Evolutionary conservation across 495 filamentous ascomycete species (phyloP).

Genomic region (Penicillium maclennaniae): DNA sequence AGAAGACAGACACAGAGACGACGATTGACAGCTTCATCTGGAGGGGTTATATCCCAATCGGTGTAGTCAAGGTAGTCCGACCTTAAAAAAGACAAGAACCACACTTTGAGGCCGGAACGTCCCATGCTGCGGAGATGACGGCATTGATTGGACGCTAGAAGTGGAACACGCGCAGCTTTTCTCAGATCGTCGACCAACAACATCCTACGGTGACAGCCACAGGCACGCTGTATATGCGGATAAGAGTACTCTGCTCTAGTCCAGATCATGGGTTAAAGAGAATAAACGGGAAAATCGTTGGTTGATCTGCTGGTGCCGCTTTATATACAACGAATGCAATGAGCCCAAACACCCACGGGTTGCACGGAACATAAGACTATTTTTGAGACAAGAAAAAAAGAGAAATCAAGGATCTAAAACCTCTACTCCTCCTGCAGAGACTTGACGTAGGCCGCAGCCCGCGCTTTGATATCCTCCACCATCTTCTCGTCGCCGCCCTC

Average conservation of each 20-base stretch:
- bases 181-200: constrained; percentile 5
- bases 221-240: neutral
- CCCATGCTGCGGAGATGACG: constrained; percentile 17
- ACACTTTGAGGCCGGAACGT: neutral
- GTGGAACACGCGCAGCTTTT: constrained; percentile 4
- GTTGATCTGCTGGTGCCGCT: constrained; percentile 22
- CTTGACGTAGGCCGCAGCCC: constrained; percentile 66
- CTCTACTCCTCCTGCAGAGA: constrained; percentile 47
- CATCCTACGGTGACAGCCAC: neutral
- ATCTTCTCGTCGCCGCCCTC: constrained; percentile 62
- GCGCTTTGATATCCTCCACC: constrained; percentile 66
- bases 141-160: constrained; percentile 13
- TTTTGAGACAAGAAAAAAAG: constrained; percentile 12
- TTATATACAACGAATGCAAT: constrained; percentile 33
- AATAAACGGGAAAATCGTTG: constrained; percentile 10
- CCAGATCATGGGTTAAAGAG: neutral
- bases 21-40: neutral
- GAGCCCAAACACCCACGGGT: constrained; percentile 27
- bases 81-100: neutral
- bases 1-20: neutral
- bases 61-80: neutral
- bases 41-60: neutral
- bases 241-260: neutral
- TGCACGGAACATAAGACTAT: constrained; percentile 10
- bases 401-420: neutral